Evolutionary conservation across 2,329 filamentous ascomycete genomes (phyloP).

Genomic region (Apiospora malaysiana): DNA sequence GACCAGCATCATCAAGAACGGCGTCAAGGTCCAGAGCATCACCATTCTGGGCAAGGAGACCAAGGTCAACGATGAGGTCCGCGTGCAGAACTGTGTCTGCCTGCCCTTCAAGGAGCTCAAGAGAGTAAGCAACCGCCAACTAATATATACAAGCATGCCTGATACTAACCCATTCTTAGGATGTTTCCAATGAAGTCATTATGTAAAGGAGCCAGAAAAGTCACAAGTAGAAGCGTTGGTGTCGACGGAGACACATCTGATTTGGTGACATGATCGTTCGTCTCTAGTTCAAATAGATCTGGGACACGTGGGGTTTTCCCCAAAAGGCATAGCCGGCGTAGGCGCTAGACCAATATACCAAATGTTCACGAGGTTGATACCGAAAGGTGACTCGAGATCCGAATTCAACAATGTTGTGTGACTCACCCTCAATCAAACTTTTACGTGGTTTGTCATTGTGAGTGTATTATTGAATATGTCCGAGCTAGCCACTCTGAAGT

Average conservation of each 20-base stretch:
- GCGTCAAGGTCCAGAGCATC: slow-evolving; percentile 97
- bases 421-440: background rate
- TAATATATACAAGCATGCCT: background rate
- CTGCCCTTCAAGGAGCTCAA: slow-evolving; percentile 98
- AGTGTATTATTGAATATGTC: background rate
- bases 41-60: slow-evolving; percentile 98
- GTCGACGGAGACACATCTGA: slow-evolving; percentile 6
- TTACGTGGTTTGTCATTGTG: background rate
- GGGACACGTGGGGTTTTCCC: background rate
- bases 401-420: background rate
- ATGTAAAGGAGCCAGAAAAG: slow-evolving; percentile 66
- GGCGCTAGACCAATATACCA: slow-evolving; percentile 17
- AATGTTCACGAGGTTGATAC: background rate
- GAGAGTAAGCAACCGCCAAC: slow-evolving; percentile 64
- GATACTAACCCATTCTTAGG: slow-evolving; percentile 53
- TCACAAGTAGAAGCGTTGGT: background rate
- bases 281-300: background rate
- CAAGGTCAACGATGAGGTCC: slow-evolving; percentile 88
- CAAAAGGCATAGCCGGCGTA: slow-evolving; percentile 9
- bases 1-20: slow-evolving; percentile 96
- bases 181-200: slow-evolving; percentile 87
- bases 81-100: slow-evolving; percentile 97
- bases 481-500: background rate
- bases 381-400: background rate
- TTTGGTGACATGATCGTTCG: slow-evolving; percentile 3